Percentiles rank a stretch among this genome's conserved stretches.
phyloP scores from a whole-genome alignment of 306 rosid species.

The Canavalia ensiformis region DNA sequence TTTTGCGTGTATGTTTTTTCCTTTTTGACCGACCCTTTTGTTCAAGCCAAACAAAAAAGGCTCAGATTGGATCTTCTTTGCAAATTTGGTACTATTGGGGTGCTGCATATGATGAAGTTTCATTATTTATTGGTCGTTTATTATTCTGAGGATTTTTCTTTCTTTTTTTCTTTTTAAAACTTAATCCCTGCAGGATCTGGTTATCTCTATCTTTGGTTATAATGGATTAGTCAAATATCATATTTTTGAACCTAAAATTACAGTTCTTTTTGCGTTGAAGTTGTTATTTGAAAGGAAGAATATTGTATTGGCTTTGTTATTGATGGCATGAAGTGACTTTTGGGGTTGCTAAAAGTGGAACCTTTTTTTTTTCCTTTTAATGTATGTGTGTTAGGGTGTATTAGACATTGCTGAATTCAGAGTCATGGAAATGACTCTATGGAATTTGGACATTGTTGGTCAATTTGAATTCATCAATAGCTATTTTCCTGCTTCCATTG shows the following conservation, averaged over 20 bases:
- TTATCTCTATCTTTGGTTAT: conserved; percentile 6
- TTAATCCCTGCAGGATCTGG: conserved; percentile 47
- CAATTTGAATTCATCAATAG: conserved; percentile 17
- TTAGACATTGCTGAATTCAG: conserved; percentile 35
- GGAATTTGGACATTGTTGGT: conserved; percentile 35
- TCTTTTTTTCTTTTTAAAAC: background rate
- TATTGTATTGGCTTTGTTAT: background rate
- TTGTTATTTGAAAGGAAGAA: background rate
- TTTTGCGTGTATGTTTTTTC: background rate
- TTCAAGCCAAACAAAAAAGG: background rate
- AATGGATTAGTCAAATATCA: conserved; percentile 5
- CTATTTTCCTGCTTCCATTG: conserved; percentile 27
- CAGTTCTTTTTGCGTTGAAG: conserved; percentile 4
- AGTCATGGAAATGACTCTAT: background rate
- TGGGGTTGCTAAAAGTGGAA: conserved; percentile 17
- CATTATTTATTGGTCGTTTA: background rate
- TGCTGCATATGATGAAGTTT: background rate
- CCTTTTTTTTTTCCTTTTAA: background rate
- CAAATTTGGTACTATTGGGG: conserved; percentile 36
- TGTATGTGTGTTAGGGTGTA: conserved; percentile 1
- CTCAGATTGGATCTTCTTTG: conserved; percentile 53
- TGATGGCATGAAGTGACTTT: conserved; percentile 31
- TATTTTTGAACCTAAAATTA: background rate
- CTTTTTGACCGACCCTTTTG: conserved; percentile 25
- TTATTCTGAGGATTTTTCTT: conserved; percentile 13